Evolutionary conservation across 2,329 filamentous ascomycete species (phyloP).

Genomic region (Alternaria alternata): DNA sequence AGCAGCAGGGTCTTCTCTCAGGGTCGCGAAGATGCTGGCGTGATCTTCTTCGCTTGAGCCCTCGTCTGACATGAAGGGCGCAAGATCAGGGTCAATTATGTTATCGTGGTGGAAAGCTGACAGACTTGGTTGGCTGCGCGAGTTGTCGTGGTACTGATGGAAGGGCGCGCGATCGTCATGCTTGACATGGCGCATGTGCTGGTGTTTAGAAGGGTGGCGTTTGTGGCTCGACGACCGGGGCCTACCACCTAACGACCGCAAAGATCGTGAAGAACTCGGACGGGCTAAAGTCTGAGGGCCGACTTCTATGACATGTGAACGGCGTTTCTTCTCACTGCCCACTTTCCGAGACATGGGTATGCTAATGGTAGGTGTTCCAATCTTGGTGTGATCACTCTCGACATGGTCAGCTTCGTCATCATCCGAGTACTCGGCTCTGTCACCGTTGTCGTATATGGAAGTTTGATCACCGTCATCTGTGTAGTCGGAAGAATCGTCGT

Average conservation of each 20-base stretch:
- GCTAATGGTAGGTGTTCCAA: slow-evolving; percentile 68
- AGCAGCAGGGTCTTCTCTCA: slow-evolving; percentile 69
- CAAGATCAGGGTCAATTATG: slow-evolving; percentile 96
- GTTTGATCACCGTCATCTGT: slow-evolving; percentile 77
- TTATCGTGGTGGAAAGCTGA: slow-evolving; percentile 98
- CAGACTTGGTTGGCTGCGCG: slow-evolving; percentile 70
- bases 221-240: slow-evolving; percentile 82
- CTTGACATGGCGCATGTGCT: slow-evolving; percentile 79
- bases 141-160: slow-evolving; percentile 76
- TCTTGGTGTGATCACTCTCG: slow-evolving; percentile 52
- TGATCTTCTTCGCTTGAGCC: slow-evolving; percentile 94
- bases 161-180: slow-evolving; percentile 88
- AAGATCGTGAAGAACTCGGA: slow-evolving; percentile 91
- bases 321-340: slow-evolving; percentile 80
- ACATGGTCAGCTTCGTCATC: slow-evolving; percentile 36
- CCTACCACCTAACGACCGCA: slow-evolving; percentile 75
- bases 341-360: slow-evolving; percentile 70
- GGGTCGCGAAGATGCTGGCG: slow-evolving; percentile 80
- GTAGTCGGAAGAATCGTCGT: slow-evolving; percentile 91
- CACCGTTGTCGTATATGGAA: slow-evolving; percentile 61
- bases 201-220: slow-evolving; percentile 87
- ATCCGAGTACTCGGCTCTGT: slow-evolving; percentile 31
- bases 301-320: slow-evolving; percentile 89
- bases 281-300: slow-evolving; percentile 76
- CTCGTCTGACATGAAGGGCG: slow-evolving; percentile 93